Conservation (phyloP, 2,329 filamentous ascomycete species). For the Canariomyces notabilis region DNA sequence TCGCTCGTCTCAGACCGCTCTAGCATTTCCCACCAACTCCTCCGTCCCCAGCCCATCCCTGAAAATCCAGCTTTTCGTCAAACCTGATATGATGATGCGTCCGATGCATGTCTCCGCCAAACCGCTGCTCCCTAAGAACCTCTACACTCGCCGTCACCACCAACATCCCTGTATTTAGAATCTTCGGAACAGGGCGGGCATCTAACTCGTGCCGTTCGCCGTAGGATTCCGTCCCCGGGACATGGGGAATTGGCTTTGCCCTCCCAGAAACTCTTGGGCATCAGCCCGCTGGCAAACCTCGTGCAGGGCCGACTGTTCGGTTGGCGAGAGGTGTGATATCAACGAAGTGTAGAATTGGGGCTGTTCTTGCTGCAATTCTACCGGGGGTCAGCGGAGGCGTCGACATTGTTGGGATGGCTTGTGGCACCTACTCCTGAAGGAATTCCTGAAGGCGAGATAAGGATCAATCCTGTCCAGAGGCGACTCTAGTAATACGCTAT, state of each 20-base stretch:
- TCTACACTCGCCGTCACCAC: not conserved
- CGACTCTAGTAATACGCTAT: conserved; percentile 87
- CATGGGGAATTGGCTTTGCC: conserved; percentile 26
- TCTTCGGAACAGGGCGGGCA: no score
- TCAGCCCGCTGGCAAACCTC: conserved; percentile 69
- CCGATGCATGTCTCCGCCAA: not conserved
- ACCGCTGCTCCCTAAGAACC: not conserved
- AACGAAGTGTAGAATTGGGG: conserved; percentile 81
- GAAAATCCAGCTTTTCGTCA: not conserved
- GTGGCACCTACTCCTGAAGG: conserved; percentile 69
- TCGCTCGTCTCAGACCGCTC: not conserved
- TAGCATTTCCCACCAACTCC: not conserved
- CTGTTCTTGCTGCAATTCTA: conserved; percentile 85
- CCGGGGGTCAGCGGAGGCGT: not conserved
- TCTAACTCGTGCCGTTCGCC: conserved; percentile 21
- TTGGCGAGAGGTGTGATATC: conserved; percentile 69
- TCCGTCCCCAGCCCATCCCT: not conserved
- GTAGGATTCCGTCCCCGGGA: conserved; percentile 10
- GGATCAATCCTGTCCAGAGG: conserved; percentile 94
- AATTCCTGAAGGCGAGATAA: conserved; percentile 80
- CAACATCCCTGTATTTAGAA: no score
- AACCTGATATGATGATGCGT: not conserved
- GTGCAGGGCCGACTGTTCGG: conserved; percentile 79
- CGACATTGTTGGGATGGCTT: not conserved
- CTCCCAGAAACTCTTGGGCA: conserved; percentile 39